These are phyloP conservation scores for Fusarium sacchari DNA, from an alignment of 2,329 filamentous ascomycete genomes.

Conservation along the genomic window DNA sequence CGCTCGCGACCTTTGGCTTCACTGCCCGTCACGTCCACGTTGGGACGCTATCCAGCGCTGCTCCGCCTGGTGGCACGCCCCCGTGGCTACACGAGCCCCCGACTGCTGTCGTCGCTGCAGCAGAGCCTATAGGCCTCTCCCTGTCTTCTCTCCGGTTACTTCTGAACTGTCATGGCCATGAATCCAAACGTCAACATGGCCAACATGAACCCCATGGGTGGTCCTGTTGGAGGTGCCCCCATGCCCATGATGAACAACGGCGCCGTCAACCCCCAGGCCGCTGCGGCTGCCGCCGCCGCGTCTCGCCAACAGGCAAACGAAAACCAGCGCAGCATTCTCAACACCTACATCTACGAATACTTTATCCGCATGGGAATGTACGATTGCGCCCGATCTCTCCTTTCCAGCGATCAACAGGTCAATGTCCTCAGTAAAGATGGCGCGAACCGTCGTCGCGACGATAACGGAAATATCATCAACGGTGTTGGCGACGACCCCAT, in stretches of 20 bases:
- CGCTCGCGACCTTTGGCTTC: constrained; percentile 40
- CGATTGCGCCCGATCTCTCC: constrained; percentile 81
- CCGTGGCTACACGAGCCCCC: constrained; percentile 47
- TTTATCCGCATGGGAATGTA: constrained; percentile 87
- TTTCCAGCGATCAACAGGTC: constrained; percentile 72
- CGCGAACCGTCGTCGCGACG: constrained; percentile 72
- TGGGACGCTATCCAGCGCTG: constrained; percentile 47
- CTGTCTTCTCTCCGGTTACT: constrained; percentile 26
- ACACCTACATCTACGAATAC: constrained; percentile 92
- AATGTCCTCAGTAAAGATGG: constrained; percentile 72
- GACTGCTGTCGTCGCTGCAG: constrained; percentile 39
- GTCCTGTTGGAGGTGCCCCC: constrained; percentile 68
- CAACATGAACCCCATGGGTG: constrained; percentile 75
- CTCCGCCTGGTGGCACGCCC: constrained; percentile 48
- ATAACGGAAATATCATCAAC: constrained; percentile 74
- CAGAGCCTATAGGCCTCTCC: constrained; percentile 40
- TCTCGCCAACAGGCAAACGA: constrained; percentile 55
- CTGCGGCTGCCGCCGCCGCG: constrained; percentile 46
- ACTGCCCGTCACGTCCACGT: constrained; percentile 48
- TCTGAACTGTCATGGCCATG: constrained; percentile 54
- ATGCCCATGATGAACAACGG: constrained; percentile 76
- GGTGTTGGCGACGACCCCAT: constrained; percentile 79
- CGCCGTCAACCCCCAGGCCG: constrained; percentile 50
- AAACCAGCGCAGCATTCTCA: constrained; percentile 68
- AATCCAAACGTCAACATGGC: constrained; percentile 73